A percentile compares a stretch with the other conserved stretches of the same genome.
Conservation (phyloP, 306 rosid species). For the Amphicarpaea edgeworthii region DNA sequence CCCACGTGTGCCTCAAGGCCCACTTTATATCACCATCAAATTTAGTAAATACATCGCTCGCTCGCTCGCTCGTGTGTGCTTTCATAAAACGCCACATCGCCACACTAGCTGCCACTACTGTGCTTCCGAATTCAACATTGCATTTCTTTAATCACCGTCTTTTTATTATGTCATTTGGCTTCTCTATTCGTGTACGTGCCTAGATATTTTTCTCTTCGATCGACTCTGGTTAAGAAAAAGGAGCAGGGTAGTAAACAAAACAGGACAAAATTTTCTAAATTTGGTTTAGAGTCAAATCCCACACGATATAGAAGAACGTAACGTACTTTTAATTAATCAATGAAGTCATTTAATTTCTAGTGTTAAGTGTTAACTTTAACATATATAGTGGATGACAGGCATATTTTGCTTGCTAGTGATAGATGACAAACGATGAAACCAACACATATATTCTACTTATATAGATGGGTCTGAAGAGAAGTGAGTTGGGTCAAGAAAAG, state of each 20-base stretch:
- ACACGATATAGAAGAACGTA: not conserved
- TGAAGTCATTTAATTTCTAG: not conserved
- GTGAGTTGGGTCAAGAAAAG: not conserved
- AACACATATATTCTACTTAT: not conserved
- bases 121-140: slow-evolving; percentile 11
- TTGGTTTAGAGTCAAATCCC: not conserved
- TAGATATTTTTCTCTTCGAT: not conserved
- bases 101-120: not conserved
- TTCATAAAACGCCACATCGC: slow-evolving; percentile 24
- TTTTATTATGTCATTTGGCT: slow-evolving; percentile 3
- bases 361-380: not conserved
- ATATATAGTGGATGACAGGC: not conserved
- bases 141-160: slow-evolving; percentile 18
- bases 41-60: slow-evolving; percentile 52
- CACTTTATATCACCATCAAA: slow-evolving; percentile 52
- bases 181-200: not conserved
- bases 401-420: not conserved
- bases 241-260: not conserved
- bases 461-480: no score
- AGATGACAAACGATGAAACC: not conserved
- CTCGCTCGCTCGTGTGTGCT: slow-evolving; percentile 57
- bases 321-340: not conserved
- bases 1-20: slow-evolving; percentile 67
- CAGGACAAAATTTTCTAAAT: slow-evolving; percentile 4
- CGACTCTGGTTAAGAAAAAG: not conserved